Evolutionary conservation across 225 moss, liverwort and hornwort genomes (phyloP).

Genomic region (Bryoerythrophyllum caledonicum): DNA sequence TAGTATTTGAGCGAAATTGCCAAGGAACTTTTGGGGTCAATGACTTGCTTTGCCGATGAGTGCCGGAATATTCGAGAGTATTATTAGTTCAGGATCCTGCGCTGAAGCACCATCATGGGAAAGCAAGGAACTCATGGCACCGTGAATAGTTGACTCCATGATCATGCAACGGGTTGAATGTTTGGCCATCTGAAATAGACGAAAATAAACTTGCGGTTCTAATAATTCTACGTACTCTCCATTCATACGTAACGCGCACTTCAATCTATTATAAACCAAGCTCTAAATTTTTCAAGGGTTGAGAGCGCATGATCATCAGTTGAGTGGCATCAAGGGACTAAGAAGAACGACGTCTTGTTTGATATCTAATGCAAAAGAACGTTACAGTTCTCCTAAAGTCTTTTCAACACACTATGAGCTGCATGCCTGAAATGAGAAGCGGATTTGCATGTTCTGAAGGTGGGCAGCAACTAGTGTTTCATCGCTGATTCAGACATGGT

Average conservation of each 20-base stretch:
- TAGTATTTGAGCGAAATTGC: no score
- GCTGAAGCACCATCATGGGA: background rate
- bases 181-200: background rate
- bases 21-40: no score
- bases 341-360: constrained; percentile 24
- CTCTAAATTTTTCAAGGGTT: no score
- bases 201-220: background rate
- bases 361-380: constrained; percentile 19
- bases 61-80: background rate
- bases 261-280: no score
- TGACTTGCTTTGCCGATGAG: background rate
- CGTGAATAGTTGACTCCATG: background rate
- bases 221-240: background rate
- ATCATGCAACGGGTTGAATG: background rate
- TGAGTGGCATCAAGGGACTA: background rate
- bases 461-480: background rate
- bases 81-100: constrained; percentile 5
- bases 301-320: background rate
- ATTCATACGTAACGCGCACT: background rate
- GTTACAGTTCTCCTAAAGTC: constrained; percentile 18
- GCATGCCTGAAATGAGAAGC: background rate
- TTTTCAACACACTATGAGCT: background rate
- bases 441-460: background rate
- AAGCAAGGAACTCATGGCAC: constrained; percentile 1
- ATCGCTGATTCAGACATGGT: background rate